Conservation (phyloP, 2,329 filamentous ascomycete genomes). For the Hymenoscyphus scutula region DNA sequence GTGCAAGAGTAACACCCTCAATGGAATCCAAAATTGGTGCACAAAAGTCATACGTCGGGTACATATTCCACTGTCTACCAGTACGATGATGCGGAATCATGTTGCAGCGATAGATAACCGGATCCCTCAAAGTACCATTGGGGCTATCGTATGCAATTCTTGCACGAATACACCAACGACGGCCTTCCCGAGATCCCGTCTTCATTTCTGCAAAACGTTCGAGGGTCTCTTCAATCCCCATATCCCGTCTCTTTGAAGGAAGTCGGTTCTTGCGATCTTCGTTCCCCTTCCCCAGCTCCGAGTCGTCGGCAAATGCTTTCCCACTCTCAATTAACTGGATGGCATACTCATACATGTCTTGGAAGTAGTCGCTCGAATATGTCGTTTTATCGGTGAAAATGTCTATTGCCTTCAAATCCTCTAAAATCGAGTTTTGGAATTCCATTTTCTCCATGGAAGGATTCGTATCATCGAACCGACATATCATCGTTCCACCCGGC, state of each 20-base stretch:
- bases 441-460: neutral
- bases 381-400: neutral
- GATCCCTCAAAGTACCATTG: constrained; percentile 91
- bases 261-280: neutral
- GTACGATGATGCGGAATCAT: constrained; percentile 66
- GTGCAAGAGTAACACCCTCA: constrained; percentile 70
- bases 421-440: neutral
- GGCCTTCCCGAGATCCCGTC: neutral
- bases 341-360: neutral
- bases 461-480: neutral
- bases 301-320: neutral
- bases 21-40: neutral
- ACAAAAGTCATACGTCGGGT: neutral
- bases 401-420: neutral
- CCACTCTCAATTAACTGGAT: neutral
- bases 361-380: neutral
- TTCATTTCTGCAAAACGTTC: neutral
- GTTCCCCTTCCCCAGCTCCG: neutral
- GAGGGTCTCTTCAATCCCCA: neutral
- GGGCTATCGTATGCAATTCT: constrained; percentile 86
- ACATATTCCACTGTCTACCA: constrained; percentile 66
- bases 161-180: neutral
- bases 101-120: constrained; percentile 94
- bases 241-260: neutral
- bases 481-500: neutral